phyloP scores from a whole-genome alignment of 805 yeast species.

The Yamadazyma nakazawae region DNA sequence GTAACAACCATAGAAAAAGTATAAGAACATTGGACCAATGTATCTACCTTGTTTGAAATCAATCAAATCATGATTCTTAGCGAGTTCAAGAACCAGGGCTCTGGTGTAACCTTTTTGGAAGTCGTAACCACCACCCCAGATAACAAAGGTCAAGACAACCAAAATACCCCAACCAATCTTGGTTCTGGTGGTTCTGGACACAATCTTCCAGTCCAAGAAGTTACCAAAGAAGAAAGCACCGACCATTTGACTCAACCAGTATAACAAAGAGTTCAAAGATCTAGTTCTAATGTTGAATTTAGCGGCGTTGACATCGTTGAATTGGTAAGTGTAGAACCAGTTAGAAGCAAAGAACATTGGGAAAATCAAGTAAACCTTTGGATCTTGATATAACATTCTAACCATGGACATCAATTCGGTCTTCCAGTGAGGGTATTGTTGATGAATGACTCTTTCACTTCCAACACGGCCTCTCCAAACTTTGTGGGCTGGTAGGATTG shows the following conservation, averaged over 20 bases:
- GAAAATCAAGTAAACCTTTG: constrained; percentile 47
- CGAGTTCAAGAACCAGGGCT: constrained; percentile 18
- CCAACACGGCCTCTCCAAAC: constrained; percentile 51
- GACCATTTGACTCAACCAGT: constrained; percentile 59
- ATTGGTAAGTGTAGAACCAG: constrained; percentile 67
- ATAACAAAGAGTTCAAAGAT: constrained; percentile 57
- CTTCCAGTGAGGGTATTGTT: constrained; percentile 45
- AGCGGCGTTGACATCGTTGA: constrained; percentile 54
- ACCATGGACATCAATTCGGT: constrained; percentile 32
- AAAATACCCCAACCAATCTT: constrained; percentile 42
- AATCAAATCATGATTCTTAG: constrained; percentile 19
- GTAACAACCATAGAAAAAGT: constrained; percentile 57
- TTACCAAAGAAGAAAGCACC: constrained; percentile 52
- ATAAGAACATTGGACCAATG: constrained; percentile 59
- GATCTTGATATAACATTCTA: constrained; percentile 16
- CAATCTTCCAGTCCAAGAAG: constrained; percentile 42
- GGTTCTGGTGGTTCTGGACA: constrained; percentile 45
- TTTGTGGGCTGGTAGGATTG: constrained; percentile 46
- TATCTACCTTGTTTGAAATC: constrained; percentile 48
- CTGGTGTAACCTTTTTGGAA: constrained; percentile 44
- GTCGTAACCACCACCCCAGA: constrained; percentile 60
- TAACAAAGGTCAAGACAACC: constrained; percentile 39
- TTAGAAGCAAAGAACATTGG: constrained; percentile 64
- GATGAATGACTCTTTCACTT: constrained; percentile 45
- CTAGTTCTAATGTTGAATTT: constrained; percentile 58